These are phyloP conservation scores for Abrus pulchellus DNA, from an alignment of 306 rosid genomes.

Conservation along the genomic window DNA sequence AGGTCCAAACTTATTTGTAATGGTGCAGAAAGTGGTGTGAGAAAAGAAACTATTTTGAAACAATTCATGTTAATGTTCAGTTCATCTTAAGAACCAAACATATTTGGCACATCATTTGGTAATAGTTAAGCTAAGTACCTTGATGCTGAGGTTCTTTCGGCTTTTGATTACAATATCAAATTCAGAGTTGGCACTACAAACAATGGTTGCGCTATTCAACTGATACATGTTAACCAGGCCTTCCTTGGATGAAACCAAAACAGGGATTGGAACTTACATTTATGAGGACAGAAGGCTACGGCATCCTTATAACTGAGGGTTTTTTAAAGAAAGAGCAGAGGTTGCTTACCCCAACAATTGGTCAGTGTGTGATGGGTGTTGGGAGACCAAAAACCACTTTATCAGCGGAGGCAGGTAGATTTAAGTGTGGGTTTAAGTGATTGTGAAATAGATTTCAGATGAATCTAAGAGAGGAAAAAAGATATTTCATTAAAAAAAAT, in stretches of 20 bases:
- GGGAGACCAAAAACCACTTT: constrained; percentile 16
- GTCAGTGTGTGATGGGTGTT: constrained; percentile 6
- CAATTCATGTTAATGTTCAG: background rate
- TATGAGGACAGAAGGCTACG: background rate
- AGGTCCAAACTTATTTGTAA: background rate
- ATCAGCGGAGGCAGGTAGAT: background rate
- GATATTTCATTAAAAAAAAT: background rate
- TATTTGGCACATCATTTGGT: background rate
- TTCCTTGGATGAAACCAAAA: constrained; percentile 9
- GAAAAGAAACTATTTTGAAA: constrained; percentile 32
- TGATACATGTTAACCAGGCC: background rate
- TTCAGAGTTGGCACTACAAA: background rate
- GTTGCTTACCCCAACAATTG: background rate
- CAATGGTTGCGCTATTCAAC: background rate
- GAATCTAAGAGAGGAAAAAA: background rate
- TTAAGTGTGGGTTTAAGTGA: constrained; percentile 13
- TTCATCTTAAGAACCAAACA: background rate
- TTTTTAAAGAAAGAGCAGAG: background rate
- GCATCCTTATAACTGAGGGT: background rate
- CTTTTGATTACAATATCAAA: background rate
- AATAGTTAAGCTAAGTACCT: background rate
- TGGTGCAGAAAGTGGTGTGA: background rate
- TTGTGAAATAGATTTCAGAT: background rate
- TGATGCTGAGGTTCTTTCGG: background rate
- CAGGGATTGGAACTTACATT: background rate